phyloP scores from a whole-genome alignment of 148 eudicot species.

The Rhododendron griersonianum region DNA sequence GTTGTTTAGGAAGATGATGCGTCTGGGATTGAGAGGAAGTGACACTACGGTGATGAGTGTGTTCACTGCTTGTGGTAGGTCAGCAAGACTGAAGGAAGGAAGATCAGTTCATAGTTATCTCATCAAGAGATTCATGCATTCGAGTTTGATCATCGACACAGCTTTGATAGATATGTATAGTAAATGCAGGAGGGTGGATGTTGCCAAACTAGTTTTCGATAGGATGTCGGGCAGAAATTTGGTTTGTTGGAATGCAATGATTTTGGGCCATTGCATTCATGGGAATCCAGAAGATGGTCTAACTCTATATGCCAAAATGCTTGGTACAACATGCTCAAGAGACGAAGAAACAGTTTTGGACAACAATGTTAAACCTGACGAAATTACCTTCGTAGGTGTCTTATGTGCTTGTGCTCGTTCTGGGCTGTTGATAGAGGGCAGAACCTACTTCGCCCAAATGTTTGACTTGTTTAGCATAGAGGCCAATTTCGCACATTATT shows the following conservation, averaged over 20 bases:
- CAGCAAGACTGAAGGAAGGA: constrained; percentile 65
- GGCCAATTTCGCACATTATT: constrained; percentile 73
- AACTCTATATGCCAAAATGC: constrained; percentile 45
- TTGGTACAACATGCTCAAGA: constrained; percentile 16
- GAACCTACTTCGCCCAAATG: constrained; percentile 52
- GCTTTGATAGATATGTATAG: constrained; percentile 72
- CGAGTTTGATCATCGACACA: constrained; percentile 48
- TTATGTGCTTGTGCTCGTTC: constrained; percentile 73
- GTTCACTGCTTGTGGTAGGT: constrained; percentile 66
- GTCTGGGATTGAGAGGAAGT: constrained; percentile 27
- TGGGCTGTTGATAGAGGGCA: constrained; percentile 51
- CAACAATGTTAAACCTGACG: constrained; percentile 26
- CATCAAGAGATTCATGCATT: constrained; percentile 22
- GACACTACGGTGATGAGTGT: constrained; percentile 48
- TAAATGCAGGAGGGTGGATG: constrained; percentile 53
- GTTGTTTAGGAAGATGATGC: constrained; percentile 64
- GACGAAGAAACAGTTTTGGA: background rate
- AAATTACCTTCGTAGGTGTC: constrained; percentile 60
- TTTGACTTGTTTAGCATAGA: constrained; percentile 36
- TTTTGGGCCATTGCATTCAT: constrained; percentile 67
- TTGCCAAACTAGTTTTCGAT: constrained; percentile 57
- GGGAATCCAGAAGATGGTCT: constrained; percentile 70
- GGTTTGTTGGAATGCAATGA: constrained; percentile 81
- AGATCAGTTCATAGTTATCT: constrained; percentile 58
- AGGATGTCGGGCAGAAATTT: constrained; percentile 40